Base-by-base conservation (phyloP, 192 early-diverging fungal species). In the Coemansia sp. region DNA sequence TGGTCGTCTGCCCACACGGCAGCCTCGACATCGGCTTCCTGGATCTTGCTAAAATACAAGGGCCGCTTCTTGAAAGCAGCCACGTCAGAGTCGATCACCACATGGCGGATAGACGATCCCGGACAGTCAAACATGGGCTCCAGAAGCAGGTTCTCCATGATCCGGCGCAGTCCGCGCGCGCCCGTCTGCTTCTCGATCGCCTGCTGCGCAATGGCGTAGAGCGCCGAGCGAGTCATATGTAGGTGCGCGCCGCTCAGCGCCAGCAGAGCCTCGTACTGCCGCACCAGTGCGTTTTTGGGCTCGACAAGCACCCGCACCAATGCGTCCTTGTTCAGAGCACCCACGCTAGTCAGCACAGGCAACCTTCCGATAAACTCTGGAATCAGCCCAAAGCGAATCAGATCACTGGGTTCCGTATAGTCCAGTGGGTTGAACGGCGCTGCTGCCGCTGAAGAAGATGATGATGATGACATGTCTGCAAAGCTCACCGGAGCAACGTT, bases 361-460 rank as follows among this genome's bases (percentile, higher is more conserved):
- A 96, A 64, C n/a, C 94, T 84, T 53, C 93, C 94, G 35, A 96
- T 90, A 66, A 96, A 93, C 74, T 96, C 94, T 11, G 94, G 94
- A 59, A 96, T 95, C 35, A 96, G 74, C 2, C 94, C 94, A 74
- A 89, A 96, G 66, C 91, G 91, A 62, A 94, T 89, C 67, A 95
- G 65, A 69, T 96, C 94, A 75, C 81, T 85, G 17, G 91, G 91
- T 68, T 93, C 91, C 1, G 85, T 86, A 61, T 86, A 81, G 67
- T 92, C 85, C 2, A 93, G 71, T 18, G 86, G 79, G 52, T 89
- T 86, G 53, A 85, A 75, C 37, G 61, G 52, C n/a, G 68, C 62
- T 4, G 64, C 36, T 37, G 61, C 58, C 6, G 51, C 33, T 8
- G 60, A 28, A 2, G 17, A 52, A 12, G 48, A 22, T 2, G 22